Conservation (phyloP, 2,329 filamentous ascomycete genomes). For the Talaromyces verruculosus region DNA sequence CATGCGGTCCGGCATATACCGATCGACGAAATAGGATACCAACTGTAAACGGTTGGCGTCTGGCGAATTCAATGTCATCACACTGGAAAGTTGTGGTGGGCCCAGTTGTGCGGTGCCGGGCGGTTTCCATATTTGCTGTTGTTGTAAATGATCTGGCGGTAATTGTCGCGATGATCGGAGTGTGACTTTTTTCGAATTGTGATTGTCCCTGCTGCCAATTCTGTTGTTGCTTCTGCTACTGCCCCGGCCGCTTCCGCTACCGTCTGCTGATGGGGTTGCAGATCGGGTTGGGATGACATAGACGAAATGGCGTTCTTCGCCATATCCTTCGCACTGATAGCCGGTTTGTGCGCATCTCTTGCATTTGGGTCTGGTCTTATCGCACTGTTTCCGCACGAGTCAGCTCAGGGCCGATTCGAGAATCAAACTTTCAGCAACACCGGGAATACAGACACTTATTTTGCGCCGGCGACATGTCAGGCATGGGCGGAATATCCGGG, state of each 20-base stretch:
- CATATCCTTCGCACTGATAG: slow-evolving; percentile 22
- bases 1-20: slow-evolving; percentile 17
- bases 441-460: slow-evolving; percentile 18
- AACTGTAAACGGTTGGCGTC: slow-evolving; percentile 14
- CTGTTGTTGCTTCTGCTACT: not conserved
- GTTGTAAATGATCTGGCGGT: slow-evolving; percentile 5
- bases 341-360: slow-evolving; percentile 22
- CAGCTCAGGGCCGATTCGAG: not conserved
- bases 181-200: slow-evolving; percentile 17
- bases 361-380: slow-evolving; percentile 21
- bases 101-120: not conserved
- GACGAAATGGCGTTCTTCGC: slow-evolving; percentile 21
- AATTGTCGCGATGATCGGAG: slow-evolving; percentile 19
- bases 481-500: slow-evolving; percentile 20
- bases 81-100: slow-evolving; percentile 1
- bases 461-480: slow-evolving; percentile 21
- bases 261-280: not conserved
- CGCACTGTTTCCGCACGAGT: slow-evolving; percentile 16
- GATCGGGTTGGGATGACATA: slow-evolving; percentile 20
- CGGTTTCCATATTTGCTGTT: not conserved
- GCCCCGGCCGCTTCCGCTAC: not conserved
- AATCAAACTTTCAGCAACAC: not conserved
- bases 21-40: slow-evolving; percentile 18
- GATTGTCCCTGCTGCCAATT: slow-evolving; percentile 1
- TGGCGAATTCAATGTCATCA: slow-evolving; percentile 10